These are phyloP conservation scores for Wickerhamomyces strasburgensis DNA, from an alignment of 805 yeast genomes.

Conservation along the genomic window DNA sequence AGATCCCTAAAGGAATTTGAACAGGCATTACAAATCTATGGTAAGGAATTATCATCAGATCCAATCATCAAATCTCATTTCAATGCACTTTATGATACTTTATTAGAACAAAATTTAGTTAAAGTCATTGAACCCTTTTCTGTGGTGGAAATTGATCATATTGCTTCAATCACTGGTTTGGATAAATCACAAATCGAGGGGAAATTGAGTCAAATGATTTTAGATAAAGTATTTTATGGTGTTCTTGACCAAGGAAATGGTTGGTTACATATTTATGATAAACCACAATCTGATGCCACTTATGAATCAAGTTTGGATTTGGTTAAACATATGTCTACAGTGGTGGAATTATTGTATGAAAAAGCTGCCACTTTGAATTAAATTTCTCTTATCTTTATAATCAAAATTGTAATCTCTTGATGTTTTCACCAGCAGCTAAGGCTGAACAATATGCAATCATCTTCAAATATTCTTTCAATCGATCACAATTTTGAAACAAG, in stretches of 20 bases:
- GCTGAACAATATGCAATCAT: conserved; percentile 56
- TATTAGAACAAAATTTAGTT: conserved; percentile 87
- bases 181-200: conserved; percentile 88
- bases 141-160: conserved; percentile 88
- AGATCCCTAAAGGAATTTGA: conserved; percentile 91
- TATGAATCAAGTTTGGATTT: conserved; percentile 85
- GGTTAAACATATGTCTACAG: conserved; percentile 79
- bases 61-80: conserved; percentile 87
- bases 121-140: conserved; percentile 96
- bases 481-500: conserved; percentile 54
- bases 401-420: not conserved
- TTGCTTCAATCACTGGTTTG: conserved; percentile 83
- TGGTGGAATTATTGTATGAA: conserved; percentile 87
- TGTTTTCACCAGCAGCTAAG: conserved; percentile 41
- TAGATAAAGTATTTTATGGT: conserved; percentile 92
- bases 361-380: conserved; percentile 83
- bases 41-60: conserved; percentile 75
- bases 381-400: conserved; percentile 3
- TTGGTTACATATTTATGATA: conserved; percentile 88
- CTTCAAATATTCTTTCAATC: conserved; percentile 47
- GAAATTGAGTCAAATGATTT: conserved; percentile 91
- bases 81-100: conserved; percentile 85
- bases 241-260: conserved; percentile 98
- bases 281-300: conserved; percentile 82
- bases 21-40: conserved; percentile 65